Evolutionary conservation across 1,284 basidiomycete species (phyloP), one percentile per base, ranked within the genome.

Genomic region (Exobasidium cylindrosporum): DNA sequence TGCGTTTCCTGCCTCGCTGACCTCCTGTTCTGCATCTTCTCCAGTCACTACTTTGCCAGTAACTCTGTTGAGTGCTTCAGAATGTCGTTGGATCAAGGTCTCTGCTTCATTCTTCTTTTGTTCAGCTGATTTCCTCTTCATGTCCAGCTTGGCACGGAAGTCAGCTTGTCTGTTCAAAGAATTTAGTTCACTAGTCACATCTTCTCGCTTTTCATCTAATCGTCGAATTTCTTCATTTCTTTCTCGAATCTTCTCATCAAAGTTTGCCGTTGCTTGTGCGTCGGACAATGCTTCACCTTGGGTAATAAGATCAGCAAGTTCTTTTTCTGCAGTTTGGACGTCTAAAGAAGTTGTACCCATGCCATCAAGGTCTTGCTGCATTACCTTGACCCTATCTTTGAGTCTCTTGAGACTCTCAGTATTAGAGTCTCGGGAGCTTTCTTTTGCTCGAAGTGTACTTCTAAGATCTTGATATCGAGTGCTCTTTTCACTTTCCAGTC

Each of bases 81-180:
- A 85, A 62, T 86, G 85, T 54, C 84, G 59, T 40, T 68, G 60
- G 21, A 73, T 56, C 17, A 68, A 58, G 13, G 60, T 55, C 49
- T 72, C 40, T 3, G 59, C 52, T 46, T 68, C 62, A 32, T 68
- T 60, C 57, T 54, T 61, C 60, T 26, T 23, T 10, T 54, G 29
- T 7, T 24, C 62, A 35, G 50, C 53, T 66, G 93, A 90, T 0
- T 82, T 83, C 62, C 87, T 83, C 77, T 92, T 91, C 65, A 96
- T 79, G 44, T 88, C 86, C 50, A 97, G 81, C 70, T 87, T 88
- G 0, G 93, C 92, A 43, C 94, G 84, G 0, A 87, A 83, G 65
- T 94, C 90, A 0, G 91, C 88, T 76, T 97, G 92, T 43, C 86
- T 78, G 73, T 88, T 92, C 63, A 97, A 81, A 0, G 84, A 81